phyloP scores from a whole-genome alignment of 2,329 filamentous ascomycete species.

The Chaetomiaceae sp. region DNA sequence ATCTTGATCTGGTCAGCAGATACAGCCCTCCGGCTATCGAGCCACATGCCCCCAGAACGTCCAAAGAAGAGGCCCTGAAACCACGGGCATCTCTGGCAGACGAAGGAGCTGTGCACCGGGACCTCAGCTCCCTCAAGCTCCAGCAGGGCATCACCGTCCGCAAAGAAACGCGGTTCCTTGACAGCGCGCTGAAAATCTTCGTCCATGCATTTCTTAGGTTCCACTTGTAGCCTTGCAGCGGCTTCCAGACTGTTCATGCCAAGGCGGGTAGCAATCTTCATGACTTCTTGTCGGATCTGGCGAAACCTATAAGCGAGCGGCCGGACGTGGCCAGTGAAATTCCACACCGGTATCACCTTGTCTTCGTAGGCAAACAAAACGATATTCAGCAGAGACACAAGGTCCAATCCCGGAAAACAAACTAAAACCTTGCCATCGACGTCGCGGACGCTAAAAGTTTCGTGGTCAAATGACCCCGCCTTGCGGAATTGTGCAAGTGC shows the following conservation, averaged over 20 bases:
- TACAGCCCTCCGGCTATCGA: constrained; percentile 61
- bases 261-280: constrained; percentile 72
- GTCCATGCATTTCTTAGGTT: constrained; percentile 59
- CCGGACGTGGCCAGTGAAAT: constrained; percentile 64
- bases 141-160: constrained; percentile 73
- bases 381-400: constrained; percentile 75
- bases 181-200: constrained; percentile 68
- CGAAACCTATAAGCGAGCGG: constrained; percentile 68
- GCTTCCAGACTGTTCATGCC: constrained; percentile 69
- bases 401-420: constrained; percentile 65
- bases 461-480: constrained; percentile 51
- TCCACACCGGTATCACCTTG: constrained; percentile 78
- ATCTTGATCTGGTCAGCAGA: constrained; percentile 54
- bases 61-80: constrained; percentile 87
- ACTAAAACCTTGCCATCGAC: constrained; percentile 52
- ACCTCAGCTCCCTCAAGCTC: constrained; percentile 72
- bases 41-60: constrained; percentile 80
- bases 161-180: constrained; percentile 65
- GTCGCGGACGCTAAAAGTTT: constrained; percentile 55
- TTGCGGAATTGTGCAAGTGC: constrained; percentile 56
- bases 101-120: constrained; percentile 68
- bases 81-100: constrained; percentile 85
- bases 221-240: constrained; percentile 69
- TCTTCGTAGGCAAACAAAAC: constrained; percentile 80
- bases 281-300: constrained; percentile 77